These are phyloP conservation scores for Fusarium tricinctum DNA, from an alignment of 2,329 filamentous ascomycete species.

Conservation along the genomic window DNA sequence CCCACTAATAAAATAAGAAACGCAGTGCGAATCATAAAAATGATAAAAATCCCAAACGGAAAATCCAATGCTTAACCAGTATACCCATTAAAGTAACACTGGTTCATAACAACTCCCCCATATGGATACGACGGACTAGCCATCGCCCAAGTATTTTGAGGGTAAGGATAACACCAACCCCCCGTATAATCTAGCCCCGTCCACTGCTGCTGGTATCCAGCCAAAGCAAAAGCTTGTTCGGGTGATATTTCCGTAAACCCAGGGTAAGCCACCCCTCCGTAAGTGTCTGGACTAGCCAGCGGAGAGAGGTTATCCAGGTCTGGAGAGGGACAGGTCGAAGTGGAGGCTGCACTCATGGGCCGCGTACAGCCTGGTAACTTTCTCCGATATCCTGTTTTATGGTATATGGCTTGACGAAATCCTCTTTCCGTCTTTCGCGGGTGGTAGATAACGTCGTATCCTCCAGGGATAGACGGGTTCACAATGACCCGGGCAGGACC, in stretches of 20 bases:
- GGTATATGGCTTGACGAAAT: slow-evolving; percentile 10
- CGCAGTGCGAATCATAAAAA: no score
- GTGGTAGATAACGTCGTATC: slow-evolving; percentile 23
- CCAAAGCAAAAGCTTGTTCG: background rate
- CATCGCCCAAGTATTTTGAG: background rate
- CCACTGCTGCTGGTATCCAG: background rate
- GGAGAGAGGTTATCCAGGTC: background rate
- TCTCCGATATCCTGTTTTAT: slow-evolving; percentile 1
- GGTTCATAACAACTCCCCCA: background rate
- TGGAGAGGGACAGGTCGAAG: background rate
- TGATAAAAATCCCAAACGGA: no score
- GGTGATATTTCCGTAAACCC: background rate
- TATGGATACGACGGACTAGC: background rate
- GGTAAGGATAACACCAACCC: background rate
- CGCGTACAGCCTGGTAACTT: background rate
- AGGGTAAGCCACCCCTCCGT: background rate
- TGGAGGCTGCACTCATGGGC: background rate
- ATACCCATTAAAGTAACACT: background rate
- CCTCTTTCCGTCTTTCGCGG: rapidly evolving
- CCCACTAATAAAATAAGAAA: no score
- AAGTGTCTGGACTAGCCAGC: background rate
- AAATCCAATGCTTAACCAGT: no score
- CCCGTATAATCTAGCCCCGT: background rate
- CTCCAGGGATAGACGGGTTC: slow-evolving; percentile 6
- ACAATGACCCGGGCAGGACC: slow-evolving; percentile 16